These are phyloP conservation scores for Lepiota subincarnata DNA, from an alignment of 768 basidiomycete species.

Conservation along the genomic window DNA sequence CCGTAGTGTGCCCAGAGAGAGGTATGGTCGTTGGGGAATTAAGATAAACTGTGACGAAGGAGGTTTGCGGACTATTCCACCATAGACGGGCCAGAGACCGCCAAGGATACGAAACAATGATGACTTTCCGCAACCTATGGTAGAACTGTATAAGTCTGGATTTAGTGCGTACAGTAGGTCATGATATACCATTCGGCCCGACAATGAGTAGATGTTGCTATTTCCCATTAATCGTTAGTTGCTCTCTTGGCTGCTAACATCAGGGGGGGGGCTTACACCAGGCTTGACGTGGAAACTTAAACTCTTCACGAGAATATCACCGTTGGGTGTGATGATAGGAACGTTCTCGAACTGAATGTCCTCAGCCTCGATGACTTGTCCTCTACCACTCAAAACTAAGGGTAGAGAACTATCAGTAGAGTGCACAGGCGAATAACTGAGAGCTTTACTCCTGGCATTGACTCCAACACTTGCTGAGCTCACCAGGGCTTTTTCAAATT, in stretches of 20 bases:
- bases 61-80: conserved; percentile 88
- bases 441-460: conserved; percentile 66
- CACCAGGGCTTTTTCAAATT: conserved; percentile 85
- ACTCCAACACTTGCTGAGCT: conserved; percentile 69
- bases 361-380: conserved; percentile 76
- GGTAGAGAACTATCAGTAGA: neutral
- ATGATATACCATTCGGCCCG: conserved; percentile 77
- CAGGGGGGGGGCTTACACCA: conserved; percentile 49
- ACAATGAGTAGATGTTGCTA: conserved; percentile 91
- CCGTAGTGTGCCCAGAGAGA: conserved; percentile 88
- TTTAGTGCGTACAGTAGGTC: neutral
- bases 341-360: conserved; percentile 92
- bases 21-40: conserved; percentile 94
- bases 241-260: neutral
- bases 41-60: conserved; percentile 85
- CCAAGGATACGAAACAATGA: conserved; percentile 95
- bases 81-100: conserved; percentile 86
- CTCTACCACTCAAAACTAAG: conserved; percentile 74
- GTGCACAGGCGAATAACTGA: neutral
- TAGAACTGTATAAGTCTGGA: neutral
- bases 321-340: conserved; percentile 94
- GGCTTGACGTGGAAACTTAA: conserved; percentile 88
- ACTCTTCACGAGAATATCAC: conserved; percentile 81
- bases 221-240: conserved; percentile 11
- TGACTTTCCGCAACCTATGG: conserved; percentile 77